A percentile compares a stretch with the other conserved stretches of the same genome.
Conservation (phyloP, 2,329 filamentous ascomycete genomes). For the Zalaria obscura region DNA sequence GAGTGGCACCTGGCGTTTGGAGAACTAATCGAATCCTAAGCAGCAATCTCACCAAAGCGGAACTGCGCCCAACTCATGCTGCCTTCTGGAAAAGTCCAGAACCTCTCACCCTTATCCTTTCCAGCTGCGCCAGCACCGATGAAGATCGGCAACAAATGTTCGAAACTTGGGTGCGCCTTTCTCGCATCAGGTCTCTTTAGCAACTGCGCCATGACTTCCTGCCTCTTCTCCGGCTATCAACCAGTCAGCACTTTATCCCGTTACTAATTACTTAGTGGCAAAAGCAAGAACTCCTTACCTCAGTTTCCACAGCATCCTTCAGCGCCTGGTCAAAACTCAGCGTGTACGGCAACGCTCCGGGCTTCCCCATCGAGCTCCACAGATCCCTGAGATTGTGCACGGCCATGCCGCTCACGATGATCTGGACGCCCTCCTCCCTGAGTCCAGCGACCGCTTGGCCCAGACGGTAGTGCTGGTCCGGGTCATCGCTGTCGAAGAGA, state of each 20-base stretch:
- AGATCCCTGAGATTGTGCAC: slow-evolving; percentile 29
- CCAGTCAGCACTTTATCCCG: neutral
- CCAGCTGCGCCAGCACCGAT: slow-evolving; percentile 26
- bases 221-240: slow-evolving; percentile 12
- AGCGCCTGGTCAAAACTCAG: slow-evolving; percentile 19
- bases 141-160: slow-evolving; percentile 48
- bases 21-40: neutral
- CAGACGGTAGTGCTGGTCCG: slow-evolving; percentile 51
- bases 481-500: slow-evolving; percentile 50
- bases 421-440: slow-evolving; percentile 51
- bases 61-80: slow-evolving; percentile 22
- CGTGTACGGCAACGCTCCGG: slow-evolving; percentile 16
- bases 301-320: slow-evolving; percentile 17
- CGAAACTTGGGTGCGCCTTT: slow-evolving; percentile 48
- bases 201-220: slow-evolving; percentile 20
- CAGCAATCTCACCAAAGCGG: slow-evolving; percentile 13
- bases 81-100: slow-evolving; percentile 21
- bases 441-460: slow-evolving; percentile 52
- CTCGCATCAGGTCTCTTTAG: slow-evolving; percentile 35
- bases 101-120: slow-evolving; percentile 14
- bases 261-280: neutral
- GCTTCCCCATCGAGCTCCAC: slow-evolving; percentile 9
- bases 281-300: slow-evolving; percentile 1
- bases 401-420: slow-evolving; percentile 62
- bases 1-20: no score